phyloP scores from a whole-genome alignment of 352 stramenopile species.

The Halophytophthora batemanensis region DNA sequence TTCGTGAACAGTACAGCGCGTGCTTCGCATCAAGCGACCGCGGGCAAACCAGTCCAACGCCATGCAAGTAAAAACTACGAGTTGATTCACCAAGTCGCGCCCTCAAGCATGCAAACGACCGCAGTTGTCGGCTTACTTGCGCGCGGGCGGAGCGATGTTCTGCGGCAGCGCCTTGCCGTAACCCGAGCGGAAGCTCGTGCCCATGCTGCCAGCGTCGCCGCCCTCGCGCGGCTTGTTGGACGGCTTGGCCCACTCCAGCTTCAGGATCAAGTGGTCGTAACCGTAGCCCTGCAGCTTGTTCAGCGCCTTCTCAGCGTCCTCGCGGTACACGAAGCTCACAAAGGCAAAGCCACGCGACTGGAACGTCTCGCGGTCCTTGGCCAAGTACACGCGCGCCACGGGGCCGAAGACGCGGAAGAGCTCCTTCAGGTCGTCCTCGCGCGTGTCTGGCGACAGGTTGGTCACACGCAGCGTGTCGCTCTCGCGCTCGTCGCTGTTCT shows the following conservation, averaged over 20 bases:
- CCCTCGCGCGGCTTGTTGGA: slow-evolving; percentile 82
- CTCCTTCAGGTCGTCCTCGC: slow-evolving; percentile 97
- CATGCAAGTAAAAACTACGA: too few relatives aligned
- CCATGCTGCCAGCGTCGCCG: slow-evolving; percentile 71
- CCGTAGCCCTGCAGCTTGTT: slow-evolving; percentile 96
- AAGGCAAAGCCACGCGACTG: slow-evolving; percentile 97
- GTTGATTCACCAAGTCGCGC: too few relatives aligned
- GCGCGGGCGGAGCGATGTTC: slow-evolving; percentile 71
- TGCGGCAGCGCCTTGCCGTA: slow-evolving; percentile 88
- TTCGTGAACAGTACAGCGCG: too few relatives aligned
- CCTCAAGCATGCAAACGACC: too few relatives aligned
- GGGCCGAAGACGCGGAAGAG: slow-evolving; percentile 97
- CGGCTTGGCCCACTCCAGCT: slow-evolving; percentile 99
- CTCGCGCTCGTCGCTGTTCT: slow-evolving; percentile 64
- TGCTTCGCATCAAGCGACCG: too few relatives aligned
- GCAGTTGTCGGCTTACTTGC: slow-evolving; percentile 51
- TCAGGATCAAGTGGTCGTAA: slow-evolving; percentile 99
- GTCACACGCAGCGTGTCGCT: slow-evolving; percentile 96
- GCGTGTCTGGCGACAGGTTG: slow-evolving; percentile 98
- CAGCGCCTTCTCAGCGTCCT: slow-evolving; percentile 96
- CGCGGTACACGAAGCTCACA: slow-evolving; percentile 96
- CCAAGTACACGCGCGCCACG: slow-evolving; percentile 97
- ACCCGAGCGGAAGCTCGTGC: slow-evolving; percentile 85
- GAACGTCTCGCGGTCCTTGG: slow-evolving; percentile 98
- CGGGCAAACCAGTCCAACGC: too few relatives aligned